Evolutionary conservation across 352 stramenopile genomes (phyloP), one percentile per base, ranked within the genome.

Genomic region (Pythium biforme): DNA sequence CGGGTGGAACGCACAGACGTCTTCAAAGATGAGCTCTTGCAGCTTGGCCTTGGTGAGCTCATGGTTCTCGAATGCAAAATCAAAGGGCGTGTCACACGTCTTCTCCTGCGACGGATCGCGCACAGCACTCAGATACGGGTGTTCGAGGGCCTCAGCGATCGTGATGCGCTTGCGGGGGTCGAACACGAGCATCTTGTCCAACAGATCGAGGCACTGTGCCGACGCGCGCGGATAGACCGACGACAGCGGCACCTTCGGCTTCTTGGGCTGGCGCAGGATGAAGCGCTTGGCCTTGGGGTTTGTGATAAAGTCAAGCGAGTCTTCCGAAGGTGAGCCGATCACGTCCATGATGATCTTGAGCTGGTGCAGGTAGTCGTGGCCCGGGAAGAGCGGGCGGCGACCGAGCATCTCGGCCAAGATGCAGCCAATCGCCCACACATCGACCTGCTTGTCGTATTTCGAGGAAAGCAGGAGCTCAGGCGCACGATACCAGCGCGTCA

Each of bases 101-200:
- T 84, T 88, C 56, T 95, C 86, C 23, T 90, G 66, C 2, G 75
- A 78, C 51, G 70, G 66, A 53, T 95, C 86, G 25, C 88, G 83
- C 59, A 96, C 86, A 7, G 85, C 58, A 52, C 70, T 81, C 67
- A 96, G 23, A 62, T 98, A 98, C 47, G 88, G 88, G 51, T 97
- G 90, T 33, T 91, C 69, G 15, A 98, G 68, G 5, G 90, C 90
- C 49, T 97, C 83, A 0, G 68, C 64, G 0, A 85, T 83, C 5
- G 87, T 94, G 68, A 97, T 96, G 29, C 90, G 88, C 29, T 94
- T 78, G 12, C 77, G 74, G 14, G 95, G 95, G 69, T 98, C 91
- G 33, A 98, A 98, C 11, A 91, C 74, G 11, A 98, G 81, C 89
- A 98, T 97, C 54, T 92, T 90, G 53, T 97, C 78, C 5, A 98